Percentiles rank a stretch among this genome's conserved stretches.
phyloP scores from a whole-genome alignment of 2,329 filamentous ascomycete genomes.

The Ceratocystis smalleyi region DNA sequence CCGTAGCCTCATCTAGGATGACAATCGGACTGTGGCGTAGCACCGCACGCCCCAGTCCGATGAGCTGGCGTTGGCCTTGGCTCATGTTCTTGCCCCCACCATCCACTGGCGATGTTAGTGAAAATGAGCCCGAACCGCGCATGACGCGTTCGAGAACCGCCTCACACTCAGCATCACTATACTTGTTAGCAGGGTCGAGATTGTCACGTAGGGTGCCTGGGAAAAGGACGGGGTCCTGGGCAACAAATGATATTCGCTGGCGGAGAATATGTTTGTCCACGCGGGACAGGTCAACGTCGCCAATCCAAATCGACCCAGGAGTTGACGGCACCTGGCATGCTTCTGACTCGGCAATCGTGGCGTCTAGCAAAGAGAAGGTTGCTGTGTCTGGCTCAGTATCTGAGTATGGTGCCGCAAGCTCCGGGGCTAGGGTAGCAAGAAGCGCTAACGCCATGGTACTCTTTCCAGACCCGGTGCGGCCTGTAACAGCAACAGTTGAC shows the following conservation, averaged over 20 bases:
- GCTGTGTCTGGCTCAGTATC: constrained; percentile 2
- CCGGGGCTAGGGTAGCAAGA: constrained; percentile 38
- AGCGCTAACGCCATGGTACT: constrained; percentile 53
- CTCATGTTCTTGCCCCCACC: constrained; percentile 46
- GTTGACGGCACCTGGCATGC: constrained; percentile 16
- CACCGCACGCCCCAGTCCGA: constrained; percentile 44
- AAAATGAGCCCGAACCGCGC: constrained; percentile 24
- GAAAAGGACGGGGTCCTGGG: constrained; percentile 48
- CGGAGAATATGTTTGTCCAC: constrained; percentile 42
- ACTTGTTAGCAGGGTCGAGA: constrained; percentile 50
- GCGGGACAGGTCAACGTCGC: constrained; percentile 34
- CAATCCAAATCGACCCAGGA: constrained; percentile 38
- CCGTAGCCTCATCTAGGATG: constrained; percentile 50
- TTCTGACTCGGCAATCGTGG: constrained; percentile 7
- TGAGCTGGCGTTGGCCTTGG: constrained; percentile 47
- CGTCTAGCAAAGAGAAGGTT: not conserved
- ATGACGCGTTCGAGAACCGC: constrained; percentile 41
- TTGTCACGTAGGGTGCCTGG: constrained; percentile 45
- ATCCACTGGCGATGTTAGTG: constrained; percentile 37
- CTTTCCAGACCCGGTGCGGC: constrained; percentile 76
- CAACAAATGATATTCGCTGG: constrained; percentile 45
- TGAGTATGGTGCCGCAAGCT: not conserved
- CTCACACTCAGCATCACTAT: constrained; percentile 35
- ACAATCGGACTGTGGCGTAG: constrained; percentile 45
- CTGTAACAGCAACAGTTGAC: constrained; percentile 51